Evolutionary conservation across 1,284 basidiomycete genomes (phyloP), one percentile per base, ranked within the genome.

Genomic region (Calocybe gambosa): DNA sequence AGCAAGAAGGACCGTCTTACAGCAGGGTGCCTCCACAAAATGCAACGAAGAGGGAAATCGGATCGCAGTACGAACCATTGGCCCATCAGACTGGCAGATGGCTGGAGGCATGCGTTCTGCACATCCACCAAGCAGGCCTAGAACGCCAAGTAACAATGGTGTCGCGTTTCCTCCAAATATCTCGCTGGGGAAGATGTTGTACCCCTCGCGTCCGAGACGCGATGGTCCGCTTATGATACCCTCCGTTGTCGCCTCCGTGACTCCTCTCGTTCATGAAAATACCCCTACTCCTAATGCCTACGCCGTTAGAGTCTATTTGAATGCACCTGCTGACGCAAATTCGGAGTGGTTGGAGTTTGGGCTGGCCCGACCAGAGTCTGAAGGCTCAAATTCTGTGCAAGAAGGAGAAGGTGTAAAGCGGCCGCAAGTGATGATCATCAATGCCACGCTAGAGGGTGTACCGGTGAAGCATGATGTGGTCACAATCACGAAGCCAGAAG

Each of bases 331-430:
- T 10, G 73, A 80, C 37, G 57, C 67, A 12, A 75, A 78, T 45
- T 73, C 74, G 18, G 81, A 81, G 46, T 85, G 79, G 80, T 64
- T 89, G n/a, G 84, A 87, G 61, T 87, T 89, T 57, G 85, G 83
- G n/a, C 67, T 89, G 35, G 78, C 78, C 7, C 69, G 71, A 47
- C 64, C 68, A 35, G 52, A 49, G n/a, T 23, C 42, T 8, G 28
- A 47, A 28, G 25, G 43, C 19, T 49, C 50, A 3, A 16, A 21
- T 1, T 23, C 29, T n/a, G 39, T 41, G 16, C 45, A 16, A 31
- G 31, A 34, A 34, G 31, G 31, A 34, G n/a, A 34, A 35, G 47
- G 51, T 26, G 29, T 23, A 15, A 51, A 50, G 16, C 65, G 66
- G 19, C 71, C 75, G 34, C 68, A 64, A 43, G 68, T 85, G 29